Conservation (phyloP, 345 rosid species). For the Microthlaspi erraticum region DNA sequence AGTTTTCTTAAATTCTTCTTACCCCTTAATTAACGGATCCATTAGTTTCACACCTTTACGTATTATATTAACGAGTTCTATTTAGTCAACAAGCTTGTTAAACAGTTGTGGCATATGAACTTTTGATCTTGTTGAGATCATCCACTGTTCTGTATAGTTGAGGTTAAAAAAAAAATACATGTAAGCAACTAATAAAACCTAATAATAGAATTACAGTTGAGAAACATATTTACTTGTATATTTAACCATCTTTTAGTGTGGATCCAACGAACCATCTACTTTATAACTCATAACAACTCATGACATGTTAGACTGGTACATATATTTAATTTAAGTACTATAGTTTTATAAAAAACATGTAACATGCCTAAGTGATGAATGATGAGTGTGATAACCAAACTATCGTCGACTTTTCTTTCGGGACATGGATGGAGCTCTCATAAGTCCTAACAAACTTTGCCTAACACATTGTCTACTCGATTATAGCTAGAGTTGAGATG, state of each 20-base stretch:
- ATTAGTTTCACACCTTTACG: constrained; percentile 11
- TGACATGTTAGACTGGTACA: constrained; percentile 11
- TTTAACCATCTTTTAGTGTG: neutral
- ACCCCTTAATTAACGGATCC: constrained; percentile 25
- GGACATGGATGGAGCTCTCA: neutral
- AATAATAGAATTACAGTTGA: no score
- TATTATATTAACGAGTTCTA: no score
- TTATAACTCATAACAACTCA: constrained; percentile 17
- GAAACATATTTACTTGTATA: no score
- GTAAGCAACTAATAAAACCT: no score
- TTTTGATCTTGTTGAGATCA: no score
- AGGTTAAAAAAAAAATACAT: no score
- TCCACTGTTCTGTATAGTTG: neutral
- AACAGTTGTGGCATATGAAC: no score
- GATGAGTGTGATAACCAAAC: constrained; percentile 37
- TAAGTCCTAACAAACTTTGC: constrained; percentile 12
- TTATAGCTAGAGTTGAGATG: neutral
- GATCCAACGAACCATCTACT: constrained; percentile 35
- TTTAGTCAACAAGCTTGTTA: no score
- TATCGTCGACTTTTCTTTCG: constrained; percentile 31
- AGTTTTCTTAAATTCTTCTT: neutral
- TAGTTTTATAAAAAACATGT: constrained; percentile 38
- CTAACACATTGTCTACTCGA: constrained; percentile 35
- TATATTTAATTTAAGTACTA: constrained; percentile 16
- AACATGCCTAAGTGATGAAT: constrained; percentile 39